These are phyloP conservation scores for Irpex sp. DNA, from an alignment of 1,284 basidiomycete species.

Conservation along the genomic window DNA sequence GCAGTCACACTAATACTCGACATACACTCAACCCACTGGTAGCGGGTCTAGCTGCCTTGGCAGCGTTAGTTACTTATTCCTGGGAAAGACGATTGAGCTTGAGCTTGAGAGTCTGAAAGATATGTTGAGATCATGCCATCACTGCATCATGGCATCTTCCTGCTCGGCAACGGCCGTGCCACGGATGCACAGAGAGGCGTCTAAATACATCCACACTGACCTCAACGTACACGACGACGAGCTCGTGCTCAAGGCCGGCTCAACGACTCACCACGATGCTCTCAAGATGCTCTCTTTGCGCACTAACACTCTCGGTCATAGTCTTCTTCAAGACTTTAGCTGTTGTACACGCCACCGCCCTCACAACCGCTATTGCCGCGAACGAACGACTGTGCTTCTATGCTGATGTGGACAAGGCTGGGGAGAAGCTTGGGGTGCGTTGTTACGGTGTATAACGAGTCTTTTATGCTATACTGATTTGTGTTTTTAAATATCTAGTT, in stretches of 20 bases:
- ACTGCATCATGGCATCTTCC: background rate
- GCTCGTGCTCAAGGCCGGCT: background rate
- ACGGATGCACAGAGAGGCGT: background rate
- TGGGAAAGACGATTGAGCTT: too few relatives aligned
- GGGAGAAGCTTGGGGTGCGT: conserved; percentile 86
- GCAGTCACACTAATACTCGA: too few relatives aligned
- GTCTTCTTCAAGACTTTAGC: conserved; percentile 7
- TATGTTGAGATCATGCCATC: too few relatives aligned
- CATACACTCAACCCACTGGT: too few relatives aligned
- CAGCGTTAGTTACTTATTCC: too few relatives aligned
- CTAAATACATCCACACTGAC: background rate
- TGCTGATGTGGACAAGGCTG: conserved; percentile 92
- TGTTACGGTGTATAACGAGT: background rate
- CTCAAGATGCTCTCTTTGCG: background rate
- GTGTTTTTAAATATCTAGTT: conserved; percentile 33
- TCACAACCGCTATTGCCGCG: conserved; percentile 84
- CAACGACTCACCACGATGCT: background rate
- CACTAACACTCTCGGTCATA: conserved; percentile 17
- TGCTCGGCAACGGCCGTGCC: background rate
- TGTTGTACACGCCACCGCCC: conserved; percentile 51
- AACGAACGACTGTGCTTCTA: conserved; percentile 94
- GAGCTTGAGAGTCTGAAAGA: too few relatives aligned
- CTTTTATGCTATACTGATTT: background rate
- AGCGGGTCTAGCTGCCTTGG: too few relatives aligned
- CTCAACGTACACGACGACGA: background rate